Evolutionary conservation across 176 grass and related monocot species (phyloP).

Genomic region (Alopecurus myosuroides): DNA sequence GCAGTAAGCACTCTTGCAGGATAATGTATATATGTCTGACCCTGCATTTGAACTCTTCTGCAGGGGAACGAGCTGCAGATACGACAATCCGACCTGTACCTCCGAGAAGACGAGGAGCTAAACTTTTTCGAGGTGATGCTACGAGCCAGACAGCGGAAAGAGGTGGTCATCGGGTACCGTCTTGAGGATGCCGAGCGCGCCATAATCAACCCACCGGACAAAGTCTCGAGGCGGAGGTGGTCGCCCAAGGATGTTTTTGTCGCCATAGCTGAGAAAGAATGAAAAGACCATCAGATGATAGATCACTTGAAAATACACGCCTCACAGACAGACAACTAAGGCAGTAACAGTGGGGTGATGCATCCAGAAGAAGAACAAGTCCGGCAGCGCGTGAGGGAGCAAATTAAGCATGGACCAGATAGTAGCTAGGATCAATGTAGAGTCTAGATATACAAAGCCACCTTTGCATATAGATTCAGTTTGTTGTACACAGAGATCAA

Average conservation of each 20-base stretch:
- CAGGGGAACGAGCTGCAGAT: constrained; percentile 82
- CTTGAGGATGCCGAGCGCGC: constrained; percentile 46
- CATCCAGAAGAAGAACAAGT: not conserved
- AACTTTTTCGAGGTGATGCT: constrained; percentile 71
- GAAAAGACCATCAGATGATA: constrained; percentile 10
- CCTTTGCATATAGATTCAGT: no score
- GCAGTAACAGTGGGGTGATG: no score
- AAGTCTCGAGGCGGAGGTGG: constrained; percentile 44
- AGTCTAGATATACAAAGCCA: not conserved
- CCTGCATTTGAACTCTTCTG: constrained; percentile 6
- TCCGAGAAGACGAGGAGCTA: constrained; percentile 62
- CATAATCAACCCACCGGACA: constrained; percentile 66
- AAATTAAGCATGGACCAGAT: not conserved
- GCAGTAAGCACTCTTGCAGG: not conserved
- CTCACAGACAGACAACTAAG: not conserved
- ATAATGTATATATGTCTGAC: not conserved
- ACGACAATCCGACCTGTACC: constrained; percentile 43
- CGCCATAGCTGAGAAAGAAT: constrained; percentile 71
- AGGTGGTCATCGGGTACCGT: constrained; percentile 70
- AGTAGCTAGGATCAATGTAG: not conserved
- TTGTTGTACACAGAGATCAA: no score
- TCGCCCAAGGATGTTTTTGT: constrained; percentile 61
- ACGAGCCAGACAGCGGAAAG: constrained; percentile 68
- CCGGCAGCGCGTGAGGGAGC: not conserved
- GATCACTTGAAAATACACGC: not conserved